Base-by-base conservation (phyloP, 768 basidiomycete species). In the Tulasnella sp. region DNA sequence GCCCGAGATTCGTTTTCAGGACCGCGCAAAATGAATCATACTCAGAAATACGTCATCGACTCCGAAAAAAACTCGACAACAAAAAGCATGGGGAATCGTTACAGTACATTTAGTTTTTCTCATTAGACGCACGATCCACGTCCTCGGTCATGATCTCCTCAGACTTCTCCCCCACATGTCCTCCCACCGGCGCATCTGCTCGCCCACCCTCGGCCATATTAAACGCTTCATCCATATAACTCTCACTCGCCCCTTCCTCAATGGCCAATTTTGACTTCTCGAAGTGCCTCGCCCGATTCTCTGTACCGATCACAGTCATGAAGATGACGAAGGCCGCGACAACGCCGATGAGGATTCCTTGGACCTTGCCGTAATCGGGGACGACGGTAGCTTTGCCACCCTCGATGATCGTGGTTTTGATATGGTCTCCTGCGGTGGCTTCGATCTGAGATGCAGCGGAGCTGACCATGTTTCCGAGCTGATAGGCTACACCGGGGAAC, bases 391-490 rank as follows among this genome's bases (percentile, higher is more conserved):
- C 63, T 2, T 69, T 73, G 0, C 67, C 65, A 4, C 67, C 65
- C 21, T 55, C 41, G 53, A 21, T 19, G 42, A 83, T 69, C 3
- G 75, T 80, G 0, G 78, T 82, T 59, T 72, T 69, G 27, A 85
- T 71, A 59, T 83, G 71, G 27, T 77, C 75, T 32, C 86, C 89
- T 29, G 80, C 86, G 77, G 60, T 71, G 3, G 87, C 80, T 78
- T 90, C 88, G 61, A 92, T 88, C 67, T 89, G 86, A 0, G 86
- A 81, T 0, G 84, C 84, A 4, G 86, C 85, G 0, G 83, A 79
- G 0, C 84, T 85, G 13, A 87, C 76, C 79, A 81, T 81, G 71
- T 88, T 90, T 44, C 90, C 88, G 24, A 91, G 65, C 66, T 91
- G 90, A 71, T 92, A 93, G 9, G 53, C 53, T 27, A 55, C 53